phyloP scores from a whole-genome alignment of 176 grass and related monocot genomes.

The Eleusine coracana region DNA sequence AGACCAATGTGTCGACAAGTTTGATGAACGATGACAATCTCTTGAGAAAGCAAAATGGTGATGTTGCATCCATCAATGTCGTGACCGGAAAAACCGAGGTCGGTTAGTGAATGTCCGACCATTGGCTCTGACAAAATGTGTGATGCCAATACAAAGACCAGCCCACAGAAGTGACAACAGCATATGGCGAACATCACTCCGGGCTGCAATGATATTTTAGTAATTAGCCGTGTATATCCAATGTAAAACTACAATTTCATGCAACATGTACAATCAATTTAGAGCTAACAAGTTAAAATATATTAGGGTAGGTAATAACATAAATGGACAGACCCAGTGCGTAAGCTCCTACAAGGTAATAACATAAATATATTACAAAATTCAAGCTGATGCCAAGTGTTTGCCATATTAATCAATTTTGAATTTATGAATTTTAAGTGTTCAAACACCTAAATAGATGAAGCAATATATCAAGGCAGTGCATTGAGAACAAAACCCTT shows the following conservation, averaged over 20 bases:
- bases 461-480: conserved; percentile 11
- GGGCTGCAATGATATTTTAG: conserved; percentile 57
- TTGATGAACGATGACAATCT: conserved; percentile 20
- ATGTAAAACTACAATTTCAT: not conserved
- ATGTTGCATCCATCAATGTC: conserved; percentile 43
- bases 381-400: not conserved
- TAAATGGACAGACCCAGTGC: not conserved
- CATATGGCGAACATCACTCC: conserved; percentile 65
- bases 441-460: not conserved
- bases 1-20: not conserved
- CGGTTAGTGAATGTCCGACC: conserved; percentile 81
- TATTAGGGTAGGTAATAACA: not conserved
- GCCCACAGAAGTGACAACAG: conserved; percentile 85
- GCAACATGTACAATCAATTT: not conserved
- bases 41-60: not conserved
- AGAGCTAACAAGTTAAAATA: not conserved
- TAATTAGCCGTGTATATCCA: conserved; percentile 21
- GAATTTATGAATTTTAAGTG: not conserved
- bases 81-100: conserved; percentile 59
- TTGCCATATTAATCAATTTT: conserved; percentile 8
- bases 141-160: conserved; percentile 73
- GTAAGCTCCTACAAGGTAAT: too few relatives aligned
- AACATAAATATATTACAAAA: not conserved
- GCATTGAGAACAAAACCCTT: conserved; percentile 3
- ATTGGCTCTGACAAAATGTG: conserved; percentile 72